These are phyloP conservation scores for Fusarium sambucinum DNA, from an alignment of 2,329 filamentous ascomycete species.

Conservation along the genomic window DNA sequence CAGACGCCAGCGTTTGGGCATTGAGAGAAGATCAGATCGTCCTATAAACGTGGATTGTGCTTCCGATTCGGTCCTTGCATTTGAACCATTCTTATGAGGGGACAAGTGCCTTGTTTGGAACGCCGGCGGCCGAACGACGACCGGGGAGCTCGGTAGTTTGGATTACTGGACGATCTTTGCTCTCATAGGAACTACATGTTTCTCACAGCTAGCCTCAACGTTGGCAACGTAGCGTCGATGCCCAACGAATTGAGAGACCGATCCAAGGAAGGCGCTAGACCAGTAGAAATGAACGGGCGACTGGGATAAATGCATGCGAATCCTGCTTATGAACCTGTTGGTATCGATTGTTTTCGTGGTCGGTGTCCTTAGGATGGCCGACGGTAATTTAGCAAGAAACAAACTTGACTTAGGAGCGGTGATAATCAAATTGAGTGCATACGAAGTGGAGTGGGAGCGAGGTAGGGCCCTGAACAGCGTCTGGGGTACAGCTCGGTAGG, in stretches of 20 bases:
- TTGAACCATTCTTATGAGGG: conserved; percentile 10
- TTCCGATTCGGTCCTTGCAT: background rate
- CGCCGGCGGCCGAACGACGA: conserved; percentile 14
- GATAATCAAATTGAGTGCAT: conserved; percentile 43
- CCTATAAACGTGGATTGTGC: conserved; percentile 19
- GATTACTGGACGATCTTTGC: conserved; percentile 24
- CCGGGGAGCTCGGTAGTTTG: conserved; percentile 24
- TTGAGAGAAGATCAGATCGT: conserved; percentile 20
- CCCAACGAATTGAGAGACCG: conserved; percentile 21
- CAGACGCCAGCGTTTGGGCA: conserved; percentile 25
- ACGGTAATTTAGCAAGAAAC: conserved; percentile 21
- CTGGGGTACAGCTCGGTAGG: conserved; percentile 44
- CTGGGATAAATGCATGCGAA: background rate
- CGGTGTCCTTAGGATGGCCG: background rate
- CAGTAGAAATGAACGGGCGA: background rate
- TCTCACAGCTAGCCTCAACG: conserved; percentile 8
- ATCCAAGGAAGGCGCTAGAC: background rate
- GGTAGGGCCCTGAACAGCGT: conserved; percentile 28
- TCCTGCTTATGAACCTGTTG: background rate
- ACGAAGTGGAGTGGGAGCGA: conserved; percentile 34
- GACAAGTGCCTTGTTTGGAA: conserved; percentile 13
- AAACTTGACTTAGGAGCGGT: conserved; percentile 32
- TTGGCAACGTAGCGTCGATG: conserved; percentile 7
- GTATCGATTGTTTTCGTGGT: background rate
- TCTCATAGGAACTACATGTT: conserved; percentile 11